phyloP scores from a whole-genome alignment of 768 basidiomycete genomes.

The Trichaptum fuscoviolaceum region DNA sequence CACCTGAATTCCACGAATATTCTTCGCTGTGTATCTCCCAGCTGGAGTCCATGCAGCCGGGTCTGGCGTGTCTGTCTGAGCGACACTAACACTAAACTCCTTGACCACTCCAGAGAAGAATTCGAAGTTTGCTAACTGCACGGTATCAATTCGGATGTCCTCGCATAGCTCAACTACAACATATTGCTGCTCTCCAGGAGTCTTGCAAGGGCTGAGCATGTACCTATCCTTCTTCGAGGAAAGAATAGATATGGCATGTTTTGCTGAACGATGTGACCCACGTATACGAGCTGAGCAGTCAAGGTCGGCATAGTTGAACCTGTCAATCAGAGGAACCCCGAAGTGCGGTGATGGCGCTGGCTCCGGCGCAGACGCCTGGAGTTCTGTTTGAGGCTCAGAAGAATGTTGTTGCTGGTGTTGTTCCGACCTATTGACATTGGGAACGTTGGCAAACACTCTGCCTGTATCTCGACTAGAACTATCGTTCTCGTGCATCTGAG shows the following conservation, averaged over 20 bases:
- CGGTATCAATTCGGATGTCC: conserved; percentile 93
- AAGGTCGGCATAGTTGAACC: conserved; percentile 90
- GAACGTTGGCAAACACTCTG: not conserved
- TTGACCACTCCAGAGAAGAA: conserved; percentile 97
- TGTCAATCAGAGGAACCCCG: conserved; percentile 71
- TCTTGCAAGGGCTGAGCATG: conserved; percentile 90
- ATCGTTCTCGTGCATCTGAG: conserved; percentile 14
- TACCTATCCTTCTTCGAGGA: conserved; percentile 89
- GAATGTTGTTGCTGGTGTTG: conserved; percentile 17
- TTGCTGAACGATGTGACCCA: conserved; percentile 71
- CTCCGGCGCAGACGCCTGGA: conserved; percentile 17
- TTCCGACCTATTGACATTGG: conserved; percentile 6
- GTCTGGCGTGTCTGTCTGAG: conserved; percentile 36
- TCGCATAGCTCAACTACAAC: conserved; percentile 97
- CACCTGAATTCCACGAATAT: conserved; percentile 87
- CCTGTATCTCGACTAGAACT: not conserved
- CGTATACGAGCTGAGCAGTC: conserved; percentile 96
- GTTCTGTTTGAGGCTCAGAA: conserved; percentile 23
- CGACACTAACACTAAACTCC: conserved; percentile 80
- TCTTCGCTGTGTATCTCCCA: conserved; percentile 85
- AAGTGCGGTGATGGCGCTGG: conserved; percentile 46
- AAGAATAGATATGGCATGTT: conserved; percentile 78
- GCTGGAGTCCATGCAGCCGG: conserved; percentile 47
- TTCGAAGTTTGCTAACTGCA: conserved; percentile 95
- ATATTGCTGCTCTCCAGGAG: conserved; percentile 46